Base-by-base conservation (phyloP, 192 early-diverging fungal species). In the Piromyces sp. region DNA sequence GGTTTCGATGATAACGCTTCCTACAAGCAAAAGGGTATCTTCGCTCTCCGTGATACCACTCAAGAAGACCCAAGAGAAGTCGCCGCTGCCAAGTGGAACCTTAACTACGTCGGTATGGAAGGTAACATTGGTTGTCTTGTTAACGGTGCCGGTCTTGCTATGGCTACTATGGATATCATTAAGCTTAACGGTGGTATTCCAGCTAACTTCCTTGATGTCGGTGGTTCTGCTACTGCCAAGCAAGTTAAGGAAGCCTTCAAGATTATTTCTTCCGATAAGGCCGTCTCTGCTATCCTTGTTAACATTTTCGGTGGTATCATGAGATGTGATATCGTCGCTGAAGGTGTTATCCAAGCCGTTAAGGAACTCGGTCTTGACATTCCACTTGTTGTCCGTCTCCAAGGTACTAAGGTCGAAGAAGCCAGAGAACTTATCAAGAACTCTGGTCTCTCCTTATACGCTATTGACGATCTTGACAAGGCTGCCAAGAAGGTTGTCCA, bases 271-370 rank as follows among this genome's bases (percentile, higher is more conserved):
- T 96, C 96, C 29, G 97, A 99, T 83, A 93, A 95, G 30, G 19
- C 83, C 79, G 88, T 99, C 19, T 94, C 94, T n/a, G 95, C 96
- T 79, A 95, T 96, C 83, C 94, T 99, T 83, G 96, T 97, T 85
- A 99, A 99, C 90, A 99, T 99, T 86, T 99, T 99, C 85, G 96
- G 97, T 84, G 97, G 96, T 82, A 99, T 99, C 86, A 99, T 99
- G 96, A 94, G 96, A 81, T 99, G 96, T 88, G 96, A 97, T 86
- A 93, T 99, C 80, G 96, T 98, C 89, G 96, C 97, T 36, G 91
- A 98, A 87, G 97, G 96, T 86, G 96, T 99, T 85, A 97, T 99
- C 88, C 91, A 93, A 19, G 97, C 96, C 79, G 94, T 97, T 38
- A 90, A 94, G 85, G 91, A 97, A 84, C 89, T 99, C 58, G 94